These are phyloP conservation scores for Gossypium davidsonii DNA, from an alignment of 441 rosid genomes.

Conservation along the genomic window DNA sequence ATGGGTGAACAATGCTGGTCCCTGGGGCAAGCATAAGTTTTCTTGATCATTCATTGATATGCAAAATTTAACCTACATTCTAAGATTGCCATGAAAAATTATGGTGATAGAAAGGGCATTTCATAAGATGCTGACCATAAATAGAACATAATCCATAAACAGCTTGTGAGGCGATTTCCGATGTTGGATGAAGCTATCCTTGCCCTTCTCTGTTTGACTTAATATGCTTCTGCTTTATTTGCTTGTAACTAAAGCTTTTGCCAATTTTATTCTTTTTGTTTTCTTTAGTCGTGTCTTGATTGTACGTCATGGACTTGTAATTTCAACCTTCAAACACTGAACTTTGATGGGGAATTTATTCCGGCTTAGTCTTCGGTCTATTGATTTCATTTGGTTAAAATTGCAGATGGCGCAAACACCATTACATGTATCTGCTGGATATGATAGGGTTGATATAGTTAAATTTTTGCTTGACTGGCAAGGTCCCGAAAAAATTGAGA, in stretches of 20 bases:
- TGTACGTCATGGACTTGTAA: not conserved
- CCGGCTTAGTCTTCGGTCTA: not conserved
- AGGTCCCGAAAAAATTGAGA: slow-evolving; percentile 64
- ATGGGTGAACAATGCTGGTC: not conserved
- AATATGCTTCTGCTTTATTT: not conserved
- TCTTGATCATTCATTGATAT: not conserved
- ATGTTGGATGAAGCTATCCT: not conserved
- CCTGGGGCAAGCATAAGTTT: not conserved
- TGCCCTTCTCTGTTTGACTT: not conserved
- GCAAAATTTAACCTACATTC: not conserved
- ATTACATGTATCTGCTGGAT: slow-evolving; percentile 73
- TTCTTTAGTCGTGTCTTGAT: not conserved
- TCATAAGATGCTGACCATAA: not conserved
- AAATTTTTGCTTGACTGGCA: slow-evolving; percentile 61
- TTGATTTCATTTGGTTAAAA: slow-evolving; percentile 7
- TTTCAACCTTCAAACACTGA: not conserved
- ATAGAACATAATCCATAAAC: not conserved
- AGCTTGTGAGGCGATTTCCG: not conserved
- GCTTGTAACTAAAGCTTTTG: not conserved
- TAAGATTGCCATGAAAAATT: not conserved
- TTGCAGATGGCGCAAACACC: slow-evolving; percentile 91
- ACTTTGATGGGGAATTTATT: not conserved
- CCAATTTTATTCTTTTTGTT: not conserved
- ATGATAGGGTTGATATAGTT: slow-evolving; percentile 61
- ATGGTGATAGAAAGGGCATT: too few species aligned